phyloP scores from a whole-genome alignment of 2,329 filamentous ascomycete genomes.

The Xenoacremonium recifei region DNA sequence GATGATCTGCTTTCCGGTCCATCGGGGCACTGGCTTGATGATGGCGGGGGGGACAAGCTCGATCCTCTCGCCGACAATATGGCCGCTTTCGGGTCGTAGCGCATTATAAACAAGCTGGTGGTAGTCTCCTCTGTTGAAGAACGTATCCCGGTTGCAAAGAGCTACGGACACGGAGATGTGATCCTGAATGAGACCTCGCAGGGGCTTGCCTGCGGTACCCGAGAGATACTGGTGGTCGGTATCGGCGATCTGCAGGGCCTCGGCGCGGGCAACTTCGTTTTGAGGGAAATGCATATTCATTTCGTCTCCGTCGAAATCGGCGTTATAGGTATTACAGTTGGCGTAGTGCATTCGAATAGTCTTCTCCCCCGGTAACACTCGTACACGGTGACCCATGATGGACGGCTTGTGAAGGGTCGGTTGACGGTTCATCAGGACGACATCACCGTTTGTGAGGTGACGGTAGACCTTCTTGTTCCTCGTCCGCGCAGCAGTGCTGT shows the following conservation, averaged over 20 bases:
- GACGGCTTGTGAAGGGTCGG: conserved; percentile 97
- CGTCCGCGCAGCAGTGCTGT: conserved; percentile 68
- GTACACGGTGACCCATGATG: conserved; percentile 95
- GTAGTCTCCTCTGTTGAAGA: conserved; percentile 85
- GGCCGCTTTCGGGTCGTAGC: conserved; percentile 83
- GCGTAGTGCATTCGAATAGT: conserved; percentile 99
- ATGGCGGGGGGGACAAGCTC: conserved; percentile 78
- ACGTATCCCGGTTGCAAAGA: conserved; percentile 86
- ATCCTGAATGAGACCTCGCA: conserved; percentile 96
- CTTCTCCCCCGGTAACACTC: conserved; percentile 90
- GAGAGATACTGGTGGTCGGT: conserved; percentile 97
- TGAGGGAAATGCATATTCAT: conserved; percentile 99
- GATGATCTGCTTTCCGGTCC: conserved; percentile 96
- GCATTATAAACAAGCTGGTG: conserved; percentile 92
- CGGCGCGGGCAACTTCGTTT: conserved; percentile 89
- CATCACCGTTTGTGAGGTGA: conserved; percentile 93
- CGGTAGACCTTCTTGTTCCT: conserved; percentile 95
- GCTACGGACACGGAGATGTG: conserved; percentile 93
- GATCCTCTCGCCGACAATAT: conserved; percentile 80
- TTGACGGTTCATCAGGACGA: conserved; percentile 98
- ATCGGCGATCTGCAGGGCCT: conserved; percentile 90
- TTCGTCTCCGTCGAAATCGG: conserved; percentile 51
- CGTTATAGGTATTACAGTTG: conserved; percentile 99
- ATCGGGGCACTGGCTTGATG: conserved; percentile 75
- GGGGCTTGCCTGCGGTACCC: conserved; percentile 86